phyloP scores from a whole-genome alignment of 768 basidiomycete genomes.

The Tricholoma matsutake region DNA sequence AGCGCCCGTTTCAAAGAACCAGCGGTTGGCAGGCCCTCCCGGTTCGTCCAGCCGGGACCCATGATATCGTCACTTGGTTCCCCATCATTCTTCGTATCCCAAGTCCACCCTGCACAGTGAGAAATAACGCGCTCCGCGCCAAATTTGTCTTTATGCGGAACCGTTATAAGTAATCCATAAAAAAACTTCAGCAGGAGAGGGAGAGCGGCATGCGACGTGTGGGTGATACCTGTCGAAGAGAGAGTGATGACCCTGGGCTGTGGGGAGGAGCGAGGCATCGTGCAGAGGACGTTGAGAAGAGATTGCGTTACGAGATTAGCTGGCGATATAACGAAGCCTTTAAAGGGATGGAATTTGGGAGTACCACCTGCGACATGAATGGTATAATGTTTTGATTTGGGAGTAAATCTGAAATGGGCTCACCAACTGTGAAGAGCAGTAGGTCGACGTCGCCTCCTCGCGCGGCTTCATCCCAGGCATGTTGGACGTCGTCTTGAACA shows the following conservation, averaged over 20 bases:
- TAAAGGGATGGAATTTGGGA: slow-evolving; percentile 40
- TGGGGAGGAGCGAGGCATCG: slow-evolving; percentile 40
- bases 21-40: slow-evolving; percentile 36
- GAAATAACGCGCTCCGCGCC: slow-evolving; percentile 50
- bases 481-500: slow-evolving; percentile 45
- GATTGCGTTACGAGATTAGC: slow-evolving; percentile 55
- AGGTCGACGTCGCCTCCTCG: slow-evolving; percentile 42
- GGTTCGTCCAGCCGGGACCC: slow-evolving; percentile 38
- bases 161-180: slow-evolving; percentile 40
- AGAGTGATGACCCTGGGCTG: slow-evolving; percentile 50
- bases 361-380: slow-evolving; percentile 36
- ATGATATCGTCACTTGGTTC: slow-evolving; percentile 43
- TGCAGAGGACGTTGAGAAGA: slow-evolving; percentile 52
- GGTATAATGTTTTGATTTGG: neutral
- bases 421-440: slow-evolving; percentile 62
- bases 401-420: slow-evolving; percentile 13
- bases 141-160: slow-evolving; percentile 58
- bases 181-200: slow-evolving; percentile 47
- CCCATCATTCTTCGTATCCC: slow-evolving; percentile 35
- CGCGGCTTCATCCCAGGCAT: slow-evolving; percentile 48
- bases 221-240: slow-evolving; percentile 50
- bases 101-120: slow-evolving; percentile 47
- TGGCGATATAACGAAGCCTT: slow-evolving; percentile 47
- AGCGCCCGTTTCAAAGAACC: slow-evolving; percentile 45
- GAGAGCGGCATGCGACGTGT: slow-evolving; percentile 37